Percentiles rank a stretch among this genome's conserved stretches.
These are phyloP conservation scores for Hysterangium stoloniferum DNA, from an alignment of 768 basidiomycete genomes.

Conservation along the genomic window DNA sequence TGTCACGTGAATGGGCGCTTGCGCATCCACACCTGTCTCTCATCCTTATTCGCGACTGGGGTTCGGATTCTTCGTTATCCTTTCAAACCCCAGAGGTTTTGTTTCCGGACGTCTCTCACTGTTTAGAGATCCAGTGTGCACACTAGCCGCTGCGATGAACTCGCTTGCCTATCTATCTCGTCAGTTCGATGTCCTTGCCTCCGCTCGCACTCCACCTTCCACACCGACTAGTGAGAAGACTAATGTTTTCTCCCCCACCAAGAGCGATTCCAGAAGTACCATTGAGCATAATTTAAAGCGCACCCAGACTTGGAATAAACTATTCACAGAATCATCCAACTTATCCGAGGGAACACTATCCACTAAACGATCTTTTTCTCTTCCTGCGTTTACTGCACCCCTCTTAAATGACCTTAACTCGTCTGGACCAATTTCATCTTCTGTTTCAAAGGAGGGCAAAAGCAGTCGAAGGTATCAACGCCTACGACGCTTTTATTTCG, in stretches of 20 bases:
- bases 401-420: slow-evolving; percentile 15
- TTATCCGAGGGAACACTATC: slow-evolving; percentile 19
- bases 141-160: slow-evolving; percentile 47
- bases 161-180: slow-evolving; percentile 74
- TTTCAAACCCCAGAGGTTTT: too few relatives aligned
- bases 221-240: slow-evolving; percentile 38
- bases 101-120: background rate
- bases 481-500: slow-evolving; percentile 52
- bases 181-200: slow-evolving; percentile 70
- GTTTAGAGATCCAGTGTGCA: background rate
- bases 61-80: too few relatives aligned
- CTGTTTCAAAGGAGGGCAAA: slow-evolving; percentile 31
- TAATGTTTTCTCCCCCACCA: slow-evolving; percentile 23
- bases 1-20: too few relatives aligned
- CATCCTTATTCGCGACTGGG: too few relatives aligned
- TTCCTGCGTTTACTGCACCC: slow-evolving; percentile 38
- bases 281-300: slow-evolving; percentile 33
- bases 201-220: slow-evolving; percentile 46
- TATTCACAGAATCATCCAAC: slow-evolving; percentile 6
- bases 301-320: slow-evolving; percentile 47
- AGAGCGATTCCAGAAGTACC: slow-evolving; percentile 16
- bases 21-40: too few relatives aligned
- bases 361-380: slow-evolving; percentile 56
- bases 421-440: background rate
- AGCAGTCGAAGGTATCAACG: slow-evolving; percentile 32